Evolutionary conservation across 2,329 filamentous ascomycete species (phyloP).

Genomic region (Gyromitra esculenta): DNA sequence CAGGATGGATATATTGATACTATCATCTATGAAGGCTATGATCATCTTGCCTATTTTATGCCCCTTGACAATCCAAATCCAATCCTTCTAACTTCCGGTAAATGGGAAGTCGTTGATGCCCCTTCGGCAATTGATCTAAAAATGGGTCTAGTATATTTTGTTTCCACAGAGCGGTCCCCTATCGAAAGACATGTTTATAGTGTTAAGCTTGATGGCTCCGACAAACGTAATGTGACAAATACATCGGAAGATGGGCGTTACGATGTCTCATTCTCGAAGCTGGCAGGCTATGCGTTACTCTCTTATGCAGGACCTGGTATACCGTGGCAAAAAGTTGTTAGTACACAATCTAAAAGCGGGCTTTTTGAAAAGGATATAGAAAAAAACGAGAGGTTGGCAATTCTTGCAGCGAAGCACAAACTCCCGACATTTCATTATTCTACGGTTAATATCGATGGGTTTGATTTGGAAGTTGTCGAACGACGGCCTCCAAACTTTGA

Average conservation of each 20-base stretch:
- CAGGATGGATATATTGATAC: conserved; percentile 94
- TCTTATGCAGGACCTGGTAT: conserved; percentile 84
- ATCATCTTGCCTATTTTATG: conserved; percentile 92
- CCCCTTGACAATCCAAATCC: conserved; percentile 86
- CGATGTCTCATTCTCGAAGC: conserved; percentile 81
- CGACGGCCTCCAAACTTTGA: conserved; percentile 90
- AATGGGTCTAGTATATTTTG: conserved; percentile 89
- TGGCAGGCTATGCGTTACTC: conserved; percentile 83
- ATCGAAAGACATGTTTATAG: conserved; percentile 93
- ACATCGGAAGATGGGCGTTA: conserved; percentile 80
- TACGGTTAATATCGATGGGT: conserved; percentile 83
- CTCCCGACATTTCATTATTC: conserved; percentile 84
- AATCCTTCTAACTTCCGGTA: conserved; percentile 82
- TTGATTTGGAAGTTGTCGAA: conserved; percentile 78
- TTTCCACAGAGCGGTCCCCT: conserved; percentile 84
- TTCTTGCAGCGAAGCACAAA: conserved; percentile 77
- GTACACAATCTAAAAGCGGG: conserved; percentile 68
- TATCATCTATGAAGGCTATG: conserved; percentile 83
- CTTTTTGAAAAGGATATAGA: conserved; percentile 77
- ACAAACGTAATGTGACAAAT: conserved; percentile 77
- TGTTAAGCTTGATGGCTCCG: conserved; percentile 82
- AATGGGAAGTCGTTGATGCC: conserved; percentile 90
- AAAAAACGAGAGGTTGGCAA: conserved; percentile 75
- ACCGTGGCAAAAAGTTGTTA: conserved; percentile 90
- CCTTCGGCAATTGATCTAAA: conserved; percentile 85